phyloP scores from a whole-genome alignment of 495 filamentous ascomycete species.

The Hypoxylon cercidicola region DNA sequence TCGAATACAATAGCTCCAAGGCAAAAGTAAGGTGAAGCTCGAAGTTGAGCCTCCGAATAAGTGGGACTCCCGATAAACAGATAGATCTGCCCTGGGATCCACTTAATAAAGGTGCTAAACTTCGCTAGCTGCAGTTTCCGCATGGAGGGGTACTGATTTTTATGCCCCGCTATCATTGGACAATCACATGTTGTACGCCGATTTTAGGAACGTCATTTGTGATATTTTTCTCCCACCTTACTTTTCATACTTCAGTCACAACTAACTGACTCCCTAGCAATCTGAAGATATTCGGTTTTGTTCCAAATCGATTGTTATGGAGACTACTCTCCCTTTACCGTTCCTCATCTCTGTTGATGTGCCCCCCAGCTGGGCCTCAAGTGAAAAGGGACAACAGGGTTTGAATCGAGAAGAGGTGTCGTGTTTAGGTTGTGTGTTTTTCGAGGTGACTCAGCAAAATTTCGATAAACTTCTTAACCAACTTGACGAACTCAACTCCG shows the following conservation, averaged over 20 bases:
- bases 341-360: constrained; percentile 69
- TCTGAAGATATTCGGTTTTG: constrained; percentile 10
- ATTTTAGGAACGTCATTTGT: constrained; percentile 43
- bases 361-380: constrained; percentile 59
- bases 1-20: no score
- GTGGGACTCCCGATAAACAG: no score
- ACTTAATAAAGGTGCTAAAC: constrained; percentile 2
- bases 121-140: constrained; percentile 12
- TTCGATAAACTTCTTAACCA: constrained; percentile 71
- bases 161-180: constrained; percentile 40
- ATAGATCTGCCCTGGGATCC: not conserved
- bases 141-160: constrained; percentile 35
- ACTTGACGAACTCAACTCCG: constrained; percentile 69
- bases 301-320: constrained; percentile 52
- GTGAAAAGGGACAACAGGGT: constrained; percentile 56
- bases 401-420: constrained; percentile 76
- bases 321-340: constrained; percentile 64
- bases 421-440: constrained; percentile 79
- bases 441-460: constrained; percentile 67
- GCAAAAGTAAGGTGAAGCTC: no score
- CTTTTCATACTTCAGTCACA: constrained; percentile 33
- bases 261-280: not conserved
- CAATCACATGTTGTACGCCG: constrained; percentile 30
- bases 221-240: constrained; percentile 18
- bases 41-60: no score